These are phyloP conservation scores for Cadophora malorum DNA, from an alignment of 2,329 filamentous ascomycete genomes.

Conservation along the genomic window DNA sequence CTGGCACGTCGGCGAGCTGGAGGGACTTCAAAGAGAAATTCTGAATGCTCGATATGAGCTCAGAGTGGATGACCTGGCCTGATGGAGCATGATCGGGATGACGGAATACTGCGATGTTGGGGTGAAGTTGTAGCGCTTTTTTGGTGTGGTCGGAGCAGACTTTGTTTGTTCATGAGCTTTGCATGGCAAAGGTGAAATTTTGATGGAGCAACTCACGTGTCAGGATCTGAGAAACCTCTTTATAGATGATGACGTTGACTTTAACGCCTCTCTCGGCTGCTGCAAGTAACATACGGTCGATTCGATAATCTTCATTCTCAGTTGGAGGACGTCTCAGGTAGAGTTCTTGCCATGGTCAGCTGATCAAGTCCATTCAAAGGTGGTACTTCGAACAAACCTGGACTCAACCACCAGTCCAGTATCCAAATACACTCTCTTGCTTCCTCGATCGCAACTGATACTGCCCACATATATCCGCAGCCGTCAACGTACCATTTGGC, in stretches of 20 bases:
- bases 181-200: no score
- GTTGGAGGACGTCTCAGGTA: constrained; percentile 85
- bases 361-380: neutral
- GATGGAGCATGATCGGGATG: constrained; percentile 89
- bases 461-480: constrained; percentile 84
- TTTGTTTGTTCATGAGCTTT: no score
- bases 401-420: constrained; percentile 88
- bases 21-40: constrained; percentile 57
- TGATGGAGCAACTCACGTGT: no score
- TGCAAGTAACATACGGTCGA: constrained; percentile 82
- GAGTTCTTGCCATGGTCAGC: constrained; percentile 59
- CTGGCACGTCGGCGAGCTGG: constrained; percentile 68
- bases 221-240: constrained; percentile 83
- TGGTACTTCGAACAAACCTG: constrained; percentile 46
- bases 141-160: constrained; percentile 79
- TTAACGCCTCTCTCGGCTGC: constrained; percentile 85
- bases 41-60: constrained; percentile 69
- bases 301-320: constrained; percentile 80
- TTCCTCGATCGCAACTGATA: constrained; percentile 78
- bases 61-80: constrained; percentile 67
- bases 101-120: constrained; percentile 86
- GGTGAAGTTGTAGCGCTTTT: constrained; percentile 78
- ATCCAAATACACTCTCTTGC: constrained; percentile 81
- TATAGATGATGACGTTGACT: constrained; percentile 88
- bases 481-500: constrained; percentile 91